Conservation (phyloP, 768 basidiomycete species). For the Lentinula sp. region DNA sequence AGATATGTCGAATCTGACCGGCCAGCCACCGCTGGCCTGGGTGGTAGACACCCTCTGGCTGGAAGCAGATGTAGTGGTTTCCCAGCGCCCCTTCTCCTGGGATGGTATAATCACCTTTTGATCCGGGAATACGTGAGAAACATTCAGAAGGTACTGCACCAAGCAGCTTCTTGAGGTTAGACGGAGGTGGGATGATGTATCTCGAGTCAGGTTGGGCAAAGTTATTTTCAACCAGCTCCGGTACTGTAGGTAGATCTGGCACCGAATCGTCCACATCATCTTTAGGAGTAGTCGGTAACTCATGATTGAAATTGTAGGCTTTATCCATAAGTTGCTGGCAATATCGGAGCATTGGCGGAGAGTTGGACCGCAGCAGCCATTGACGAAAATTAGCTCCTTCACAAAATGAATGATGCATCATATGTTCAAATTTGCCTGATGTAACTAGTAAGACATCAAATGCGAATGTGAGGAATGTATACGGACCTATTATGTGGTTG, state of each 20-base stretch:
- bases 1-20: conserved; percentile 4
- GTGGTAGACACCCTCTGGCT: background rate
- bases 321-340: conserved; percentile 12
- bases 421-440: conserved; percentile 7
- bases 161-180: background rate
- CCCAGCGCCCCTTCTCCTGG: background rate
- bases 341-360: conserved; percentile 1
- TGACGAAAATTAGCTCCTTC: conserved; percentile 4
- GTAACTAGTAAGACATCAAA: background rate
- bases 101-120: background rate
- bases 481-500: conserved; percentile 17
- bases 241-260: background rate
- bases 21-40: background rate
- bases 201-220: background rate
- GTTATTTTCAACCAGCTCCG: background rate
- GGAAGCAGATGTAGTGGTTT: conserved; percentile 2
- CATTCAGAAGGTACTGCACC: background rate
- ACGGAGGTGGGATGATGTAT: background rate
- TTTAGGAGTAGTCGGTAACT: background rate
- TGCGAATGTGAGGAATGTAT: background rate
- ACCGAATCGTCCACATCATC: background rate
- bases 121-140: background rate
- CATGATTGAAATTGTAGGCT: background rate
- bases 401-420: conserved; percentile 12
- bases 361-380: conserved; percentile 11